Base-by-base conservation (phyloP, 2,329 filamentous ascomycete species). In the Penicillium sp. region DNA sequence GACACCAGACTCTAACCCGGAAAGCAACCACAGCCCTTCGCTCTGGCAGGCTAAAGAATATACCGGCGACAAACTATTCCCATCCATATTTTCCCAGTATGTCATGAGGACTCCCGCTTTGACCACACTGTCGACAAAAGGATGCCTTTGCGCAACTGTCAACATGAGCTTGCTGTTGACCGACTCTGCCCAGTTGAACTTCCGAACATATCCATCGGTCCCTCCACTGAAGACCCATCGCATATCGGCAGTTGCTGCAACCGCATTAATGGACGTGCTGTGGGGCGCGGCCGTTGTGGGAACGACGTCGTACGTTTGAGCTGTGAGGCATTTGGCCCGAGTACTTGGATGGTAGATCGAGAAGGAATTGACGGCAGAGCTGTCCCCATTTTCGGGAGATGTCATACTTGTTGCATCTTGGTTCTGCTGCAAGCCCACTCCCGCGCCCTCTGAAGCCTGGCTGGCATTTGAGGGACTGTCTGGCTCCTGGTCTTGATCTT, bases 81-180 rank as follows among this genome's bases (percentile, higher is more conserved):
- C 77, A 59, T 98, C 90, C 61, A 95, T 89, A 55, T 96, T 98
- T 63, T 95, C 92, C 92, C 92, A 98, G 63, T 98, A 98, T 35
- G 85, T 94, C 76, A 95, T 82, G 33, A 96, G 69, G 4, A 95
- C 85, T 1, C 89, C 92, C 2, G 90, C 89, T 65, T 98, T 98
- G 39, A 87, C 86, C 29, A 98, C 92, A 54, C 86, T 95, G 61
- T 98, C 92, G 27, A 98, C 92, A 55, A 96, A 98, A 0, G 92
- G 92, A 60, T 98, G 92, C 32, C 85, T 76, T 68, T 98, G 92
- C 20, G 92, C 92, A 4, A 98, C 92, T 0, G 92, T 98, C 54
- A 98, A 71, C 44, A 90, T 81, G 22, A 92, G 78, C 66, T 95
- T 95, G 48, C 88, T 88, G 60, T 98, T 98, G 51, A 93, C 89